Base-by-base conservation (phyloP, 257 asterid species). In the Capsicum baccatum region DNA sequence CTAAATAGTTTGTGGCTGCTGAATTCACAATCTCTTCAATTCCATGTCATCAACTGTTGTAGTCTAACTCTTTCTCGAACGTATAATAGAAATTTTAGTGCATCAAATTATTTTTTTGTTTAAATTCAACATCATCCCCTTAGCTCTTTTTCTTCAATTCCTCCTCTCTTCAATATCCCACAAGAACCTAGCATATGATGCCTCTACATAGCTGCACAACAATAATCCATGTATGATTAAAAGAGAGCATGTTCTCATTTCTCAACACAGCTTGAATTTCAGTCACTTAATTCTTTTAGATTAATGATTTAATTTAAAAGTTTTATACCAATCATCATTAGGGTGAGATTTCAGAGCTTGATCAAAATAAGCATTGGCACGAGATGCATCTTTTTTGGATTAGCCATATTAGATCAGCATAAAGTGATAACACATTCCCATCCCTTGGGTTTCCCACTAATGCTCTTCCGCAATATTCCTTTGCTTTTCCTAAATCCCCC, bases 391-490 rank as follows among this genome's bases (percentile, higher is more conserved):
- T 69, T 87, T 87, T 87, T 3, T 92, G 94, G 1, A 93, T 92
- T 83, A 90, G 90, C 98, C 99, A 94, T 47, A 94, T 94, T 76
- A 93, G 88, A 89, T 93, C 97, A 60, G 99, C 99, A 84, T 94
- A 96, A 10, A 94, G 93, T 21, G 98, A 92, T n/a, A 94, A 74
- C 71, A 91, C 94, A 90, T 86, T 88, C 4, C 94, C 97, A 83
- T 96, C 97, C 3, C 58, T 85, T 15, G 97, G 96, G 54, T 92
- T 90, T 1, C 92, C 92, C 87, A 94, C 83, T 84, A 94, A 88
- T 63, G 98, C 99, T 85, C 99, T 89, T 44, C 88, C 97, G 71
- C 92, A 95, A 64, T 91, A 95, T 92, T 94, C 98, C 85, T 94
- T 97, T 37, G 98, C 97, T 89, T 92, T 95, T 11, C 64, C 90